Conservation (phyloP, 495 filamentous ascomycete species). For the Entonaema liquescens region DNA sequence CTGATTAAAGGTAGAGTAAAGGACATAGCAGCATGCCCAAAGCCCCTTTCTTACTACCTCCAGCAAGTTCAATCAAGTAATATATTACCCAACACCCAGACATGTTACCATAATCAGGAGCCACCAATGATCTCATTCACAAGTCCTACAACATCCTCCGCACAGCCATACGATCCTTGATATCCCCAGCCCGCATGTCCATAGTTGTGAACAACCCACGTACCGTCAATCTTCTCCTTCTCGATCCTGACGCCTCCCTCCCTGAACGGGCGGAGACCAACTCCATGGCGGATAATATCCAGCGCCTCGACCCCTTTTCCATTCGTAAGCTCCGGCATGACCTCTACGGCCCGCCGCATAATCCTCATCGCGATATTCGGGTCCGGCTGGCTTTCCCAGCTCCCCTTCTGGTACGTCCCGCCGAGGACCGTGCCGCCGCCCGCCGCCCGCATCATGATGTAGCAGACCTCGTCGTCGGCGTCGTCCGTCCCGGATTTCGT, state of each 20-base stretch:
- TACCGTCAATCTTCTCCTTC: conserved; percentile 75
- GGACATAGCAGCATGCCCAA: background rate
- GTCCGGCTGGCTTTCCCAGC: conserved; percentile 85
- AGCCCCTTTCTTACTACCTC: background rate
- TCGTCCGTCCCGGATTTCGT: conserved; percentile 80
- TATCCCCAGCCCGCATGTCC: conserved; percentile 95
- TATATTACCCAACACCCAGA: background rate
- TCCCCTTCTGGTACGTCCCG: conserved; percentile 83
- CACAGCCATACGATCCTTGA: conserved; percentile 87
- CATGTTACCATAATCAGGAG: conserved; percentile 7
- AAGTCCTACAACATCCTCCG: conserved; percentile 71
- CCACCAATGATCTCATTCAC: conserved; percentile 64
- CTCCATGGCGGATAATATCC: conserved; percentile 86
- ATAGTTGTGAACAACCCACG: conserved; percentile 91
- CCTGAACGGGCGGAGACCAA: conserved; percentile 83
- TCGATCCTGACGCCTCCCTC: conserved; percentile 82
- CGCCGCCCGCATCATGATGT: conserved; percentile 90
- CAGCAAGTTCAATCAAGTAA: background rate
- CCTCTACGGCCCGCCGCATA: conserved; percentile 81
- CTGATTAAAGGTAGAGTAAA: background rate
- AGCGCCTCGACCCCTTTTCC: conserved; percentile 82
- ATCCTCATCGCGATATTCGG: conserved; percentile 83
- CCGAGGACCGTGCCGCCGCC: conserved; percentile 83
- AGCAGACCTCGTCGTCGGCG: conserved; percentile 79
- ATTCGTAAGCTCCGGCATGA: conserved; percentile 75